Evolutionary conservation across 1,284 basidiomycete species (phyloP).

Genomic region (Papiliotrema fonsecae): DNA sequence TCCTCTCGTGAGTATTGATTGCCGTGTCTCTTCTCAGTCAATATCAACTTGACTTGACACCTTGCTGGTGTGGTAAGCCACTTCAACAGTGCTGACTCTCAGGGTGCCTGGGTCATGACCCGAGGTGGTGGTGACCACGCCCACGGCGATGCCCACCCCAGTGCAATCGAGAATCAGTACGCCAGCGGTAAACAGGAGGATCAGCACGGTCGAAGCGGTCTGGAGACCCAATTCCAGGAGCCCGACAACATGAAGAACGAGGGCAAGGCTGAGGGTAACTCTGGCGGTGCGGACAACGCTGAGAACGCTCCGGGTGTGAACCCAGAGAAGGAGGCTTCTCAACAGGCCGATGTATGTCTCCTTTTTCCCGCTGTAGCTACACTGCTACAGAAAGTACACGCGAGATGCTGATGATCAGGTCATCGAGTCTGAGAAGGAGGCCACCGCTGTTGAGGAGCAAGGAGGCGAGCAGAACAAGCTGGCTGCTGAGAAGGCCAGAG

Average conservation of each 20-base stretch:
- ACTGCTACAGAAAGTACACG: not conserved
- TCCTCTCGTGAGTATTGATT: not conserved
- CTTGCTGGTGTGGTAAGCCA: not conserved
- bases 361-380: not conserved
- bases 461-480: not conserved
- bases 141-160: not conserved
- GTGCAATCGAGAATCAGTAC: not conserved
- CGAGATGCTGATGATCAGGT: not conserved
- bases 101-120: not conserved
- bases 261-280: constrained; percentile 1
- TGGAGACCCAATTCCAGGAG: not conserved
- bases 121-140: not conserved
- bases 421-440: not conserved
- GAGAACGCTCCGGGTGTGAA: constrained; percentile 4
- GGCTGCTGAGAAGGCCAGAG: not conserved
- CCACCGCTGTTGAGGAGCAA: not conserved
- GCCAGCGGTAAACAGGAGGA: not conserved
- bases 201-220: constrained; percentile 4
- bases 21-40: not conserved
- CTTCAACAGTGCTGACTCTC: not conserved
- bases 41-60: not conserved
- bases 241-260: constrained; percentile 1
- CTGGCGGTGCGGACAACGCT: not conserved
- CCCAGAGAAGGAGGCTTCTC: not conserved
- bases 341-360: not conserved